These are phyloP conservation scores for Trichoderma polysporum DNA, from an alignment of 2,329 filamentous ascomycete genomes.

Conservation along the genomic window DNA sequence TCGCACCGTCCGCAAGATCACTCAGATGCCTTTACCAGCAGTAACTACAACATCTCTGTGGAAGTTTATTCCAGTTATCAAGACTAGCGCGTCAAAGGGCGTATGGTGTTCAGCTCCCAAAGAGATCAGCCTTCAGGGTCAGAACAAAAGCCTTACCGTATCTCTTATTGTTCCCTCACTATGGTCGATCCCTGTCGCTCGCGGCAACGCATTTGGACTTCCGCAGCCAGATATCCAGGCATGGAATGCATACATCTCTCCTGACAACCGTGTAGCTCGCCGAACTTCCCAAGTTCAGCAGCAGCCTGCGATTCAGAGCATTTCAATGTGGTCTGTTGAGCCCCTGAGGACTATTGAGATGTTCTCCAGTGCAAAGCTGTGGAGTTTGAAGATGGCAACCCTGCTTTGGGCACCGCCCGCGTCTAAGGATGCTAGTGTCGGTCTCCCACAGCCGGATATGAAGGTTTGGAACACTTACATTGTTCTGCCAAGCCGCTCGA, in stretches of 20 bases:
- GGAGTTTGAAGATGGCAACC: background rate
- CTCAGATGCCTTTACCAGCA: background rate
- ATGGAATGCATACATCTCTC: conserved; percentile 14
- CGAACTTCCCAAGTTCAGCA: background rate
- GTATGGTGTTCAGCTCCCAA: background rate
- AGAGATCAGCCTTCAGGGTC: background rate
- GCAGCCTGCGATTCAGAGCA: background rate
- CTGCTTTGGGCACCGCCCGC: conserved; percentile 7
- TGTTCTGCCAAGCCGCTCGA: background rate
- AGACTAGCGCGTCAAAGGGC: background rate
- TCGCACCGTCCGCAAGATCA: background rate
- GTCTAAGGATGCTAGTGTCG: background rate
- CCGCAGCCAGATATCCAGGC: conserved; percentile 5
- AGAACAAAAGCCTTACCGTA: background rate
- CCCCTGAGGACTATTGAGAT: background rate
- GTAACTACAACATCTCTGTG: conserved; percentile 13
- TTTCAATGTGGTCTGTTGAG: background rate
- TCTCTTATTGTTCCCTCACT: background rate
- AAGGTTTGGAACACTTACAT: conserved; percentile 1
- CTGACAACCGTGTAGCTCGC: background rate
- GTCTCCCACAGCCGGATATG: conserved; percentile 12
- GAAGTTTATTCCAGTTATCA: background rate
- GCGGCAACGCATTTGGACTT: background rate
- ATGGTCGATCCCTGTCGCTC: background rate
- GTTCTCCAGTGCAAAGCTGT: background rate